Conservation (phyloP, 2,329 filamentous ascomycete genomes). For the Paecilomyces dactylethromorphus region DNA sequence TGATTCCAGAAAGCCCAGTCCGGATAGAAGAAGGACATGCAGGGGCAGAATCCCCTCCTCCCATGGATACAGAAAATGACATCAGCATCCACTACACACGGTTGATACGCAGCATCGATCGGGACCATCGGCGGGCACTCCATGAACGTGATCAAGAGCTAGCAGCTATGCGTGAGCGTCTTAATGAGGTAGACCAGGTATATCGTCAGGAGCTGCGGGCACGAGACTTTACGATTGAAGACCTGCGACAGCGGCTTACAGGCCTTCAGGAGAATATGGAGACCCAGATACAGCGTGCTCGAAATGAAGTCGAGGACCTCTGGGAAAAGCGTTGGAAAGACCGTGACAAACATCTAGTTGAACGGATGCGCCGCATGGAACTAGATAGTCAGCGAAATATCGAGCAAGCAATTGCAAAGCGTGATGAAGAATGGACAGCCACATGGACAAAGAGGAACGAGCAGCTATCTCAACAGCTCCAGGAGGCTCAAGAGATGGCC, state of each 20-base stretch:
- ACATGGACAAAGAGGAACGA: constrained; percentile 10
- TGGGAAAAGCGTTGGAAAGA: constrained; percentile 31
- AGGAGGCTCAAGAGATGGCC: not conserved
- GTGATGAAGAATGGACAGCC: constrained; percentile 13
- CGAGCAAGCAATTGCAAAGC: constrained; percentile 11
- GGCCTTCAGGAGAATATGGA: constrained; percentile 16
- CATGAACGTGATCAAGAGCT: constrained; percentile 22
- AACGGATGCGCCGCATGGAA: constrained; percentile 18
- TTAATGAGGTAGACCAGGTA: constrained; percentile 24
- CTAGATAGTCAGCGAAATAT: constrained; percentile 11
- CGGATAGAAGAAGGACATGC: constrained; percentile 11
- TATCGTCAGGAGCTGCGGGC: constrained; percentile 21
- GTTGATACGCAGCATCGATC: constrained; percentile 24
- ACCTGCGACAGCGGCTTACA: constrained; percentile 15
- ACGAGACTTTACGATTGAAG: constrained; percentile 21
- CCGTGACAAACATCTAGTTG: constrained; percentile 17
- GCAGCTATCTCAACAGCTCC: constrained; percentile 1
- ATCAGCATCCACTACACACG: constrained; percentile 21
- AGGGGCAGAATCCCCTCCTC: constrained; percentile 12
- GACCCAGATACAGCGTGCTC: constrained; percentile 19
- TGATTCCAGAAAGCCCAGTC: constrained; percentile 6
- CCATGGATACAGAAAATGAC: constrained; percentile 24
- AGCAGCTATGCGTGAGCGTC: constrained; percentile 15
- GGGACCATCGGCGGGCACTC: constrained; percentile 19
- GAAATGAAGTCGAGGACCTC: constrained; percentile 25